These are phyloP conservation scores for Pythium apleroticum DNA, from an alignment of 352 stramenopile genomes.

Conservation along the genomic window DNA sequence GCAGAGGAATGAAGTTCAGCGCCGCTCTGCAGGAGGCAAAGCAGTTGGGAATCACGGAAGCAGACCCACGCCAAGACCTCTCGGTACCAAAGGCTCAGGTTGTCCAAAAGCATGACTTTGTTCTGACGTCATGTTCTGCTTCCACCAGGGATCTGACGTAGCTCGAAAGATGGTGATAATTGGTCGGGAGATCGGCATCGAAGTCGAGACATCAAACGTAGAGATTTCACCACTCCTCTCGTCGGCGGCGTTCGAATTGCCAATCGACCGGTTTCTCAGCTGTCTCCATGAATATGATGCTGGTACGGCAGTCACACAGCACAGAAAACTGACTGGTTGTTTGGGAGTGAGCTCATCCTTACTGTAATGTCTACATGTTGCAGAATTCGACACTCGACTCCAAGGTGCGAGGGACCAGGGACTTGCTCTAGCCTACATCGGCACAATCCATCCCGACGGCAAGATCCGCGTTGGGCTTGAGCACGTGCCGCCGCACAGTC, in stretches of 20 bases:
- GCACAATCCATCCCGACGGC: conserved; percentile 42
- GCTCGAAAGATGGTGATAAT: conserved; percentile 70
- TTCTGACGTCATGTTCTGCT: not conserved
- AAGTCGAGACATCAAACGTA: conserved; percentile 36
- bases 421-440: conserved; percentile 54
- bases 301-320: conserved; percentile 8
- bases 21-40: conserved; percentile 47
- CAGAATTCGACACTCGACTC: conserved; percentile 31
- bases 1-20: conserved; percentile 45
- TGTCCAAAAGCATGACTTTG: not conserved
- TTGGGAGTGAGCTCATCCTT: not conserved
- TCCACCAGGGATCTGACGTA: conserved; percentile 52
- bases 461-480: conserved; percentile 42
- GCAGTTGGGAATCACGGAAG: conserved; percentile 57
- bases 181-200: conserved; percentile 49
- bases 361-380: not conserved
- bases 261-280: conserved; percentile 53
- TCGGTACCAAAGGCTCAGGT: conserved; percentile 17
- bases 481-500: conserved; percentile 24
- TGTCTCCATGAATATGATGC: conserved; percentile 42
- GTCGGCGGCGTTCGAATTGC: conserved; percentile 35
- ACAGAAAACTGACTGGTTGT: not conserved
- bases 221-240: conserved; percentile 50
- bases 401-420: conserved; percentile 27
- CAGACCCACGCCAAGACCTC: conserved; percentile 68